Percentiles rank a stretch among this genome's conserved stretches.
Evolutionary conservation across 805 yeast species (phyloP).

Genomic region (Lipomyces orientalis): DNA sequence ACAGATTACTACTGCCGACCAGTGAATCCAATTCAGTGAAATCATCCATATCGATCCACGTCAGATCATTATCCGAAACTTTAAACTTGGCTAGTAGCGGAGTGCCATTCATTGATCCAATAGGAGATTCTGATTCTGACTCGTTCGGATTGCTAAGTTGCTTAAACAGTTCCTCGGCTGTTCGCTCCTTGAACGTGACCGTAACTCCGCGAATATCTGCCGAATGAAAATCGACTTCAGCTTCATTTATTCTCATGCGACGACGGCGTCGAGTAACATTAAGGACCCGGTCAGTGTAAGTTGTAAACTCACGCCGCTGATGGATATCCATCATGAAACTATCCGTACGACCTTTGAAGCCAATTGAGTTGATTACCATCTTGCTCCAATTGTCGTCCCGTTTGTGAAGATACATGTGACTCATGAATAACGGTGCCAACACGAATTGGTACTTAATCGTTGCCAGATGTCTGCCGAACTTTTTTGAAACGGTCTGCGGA

Average conservation of each 20-base stretch:
- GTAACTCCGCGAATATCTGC: slow-evolving; percentile 72
- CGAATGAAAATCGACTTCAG: slow-evolving; percentile 69
- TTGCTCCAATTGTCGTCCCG: slow-evolving; percentile 52
- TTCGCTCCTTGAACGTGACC: slow-evolving; percentile 65
- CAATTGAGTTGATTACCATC: slow-evolving; percentile 57
- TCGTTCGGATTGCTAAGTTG: slow-evolving; percentile 38
- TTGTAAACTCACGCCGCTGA: slow-evolving; percentile 52
- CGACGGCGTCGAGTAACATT: slow-evolving; percentile 41
- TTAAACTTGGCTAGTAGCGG: slow-evolving; percentile 42
- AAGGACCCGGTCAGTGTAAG: slow-evolving; percentile 24
- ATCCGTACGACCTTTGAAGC: slow-evolving; percentile 67
- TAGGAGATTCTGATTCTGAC: slow-evolving; percentile 26
- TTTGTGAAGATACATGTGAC: slow-evolving; percentile 69
- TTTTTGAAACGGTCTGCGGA: slow-evolving; percentile 54
- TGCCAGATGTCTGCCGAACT: slow-evolving; percentile 74
- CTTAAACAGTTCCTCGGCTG: slow-evolving; percentile 49
- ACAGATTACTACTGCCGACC: slow-evolving; percentile 37
- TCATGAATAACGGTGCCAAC: slow-evolving; percentile 71
- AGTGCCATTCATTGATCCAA: slow-evolving; percentile 36
- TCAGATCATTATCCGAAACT: slow-evolving; percentile 45
- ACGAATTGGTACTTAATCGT: slow-evolving; percentile 81
- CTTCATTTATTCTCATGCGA: slow-evolving; percentile 66
- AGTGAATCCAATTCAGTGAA: slow-evolving; percentile 64
- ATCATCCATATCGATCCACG: slow-evolving; percentile 80
- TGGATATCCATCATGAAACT: slow-evolving; percentile 69